A percentile compares a stretch with the other conserved stretches of the same genome.
These are phyloP conservation scores for Murraya koenigii DNA, from an alignment of 345 rosid genomes.

Conservation along the genomic window DNA sequence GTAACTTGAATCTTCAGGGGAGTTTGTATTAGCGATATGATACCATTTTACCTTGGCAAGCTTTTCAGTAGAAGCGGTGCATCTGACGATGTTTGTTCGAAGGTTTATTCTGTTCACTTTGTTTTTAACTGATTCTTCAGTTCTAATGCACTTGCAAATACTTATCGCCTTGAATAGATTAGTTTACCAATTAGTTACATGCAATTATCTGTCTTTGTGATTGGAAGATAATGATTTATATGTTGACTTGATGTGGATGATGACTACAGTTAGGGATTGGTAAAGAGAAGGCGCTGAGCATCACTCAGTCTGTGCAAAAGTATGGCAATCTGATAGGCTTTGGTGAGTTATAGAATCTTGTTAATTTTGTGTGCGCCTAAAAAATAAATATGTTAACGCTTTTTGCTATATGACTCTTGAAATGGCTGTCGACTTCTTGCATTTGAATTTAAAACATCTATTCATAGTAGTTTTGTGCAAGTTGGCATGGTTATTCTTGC, in stretches of 20 bases:
- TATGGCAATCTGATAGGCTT: slow-evolving; percentile 81
- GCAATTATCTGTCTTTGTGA: not conserved
- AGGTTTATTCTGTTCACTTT: slow-evolving; percentile 47
- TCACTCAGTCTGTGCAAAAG: slow-evolving; percentile 50
- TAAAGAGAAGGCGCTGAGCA: slow-evolving; percentile 59
- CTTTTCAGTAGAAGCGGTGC: slow-evolving; percentile 69
- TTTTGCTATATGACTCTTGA: not conserved
- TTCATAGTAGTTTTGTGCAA: not conserved
- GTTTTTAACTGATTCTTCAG: slow-evolving; percentile 11
- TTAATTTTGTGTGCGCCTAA: slow-evolving; percentile 5
- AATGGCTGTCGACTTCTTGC: not conserved
- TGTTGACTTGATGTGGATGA: slow-evolving; percentile 18
- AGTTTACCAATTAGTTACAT: not conserved
- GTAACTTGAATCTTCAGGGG: slow-evolving; percentile 50
- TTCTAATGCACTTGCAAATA: slow-evolving; percentile 3
- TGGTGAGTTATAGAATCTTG: slow-evolving; percentile 46
- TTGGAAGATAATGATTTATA: not conserved
- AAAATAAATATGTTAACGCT: not conserved
- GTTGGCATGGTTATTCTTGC: not conserved
- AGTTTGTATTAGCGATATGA: slow-evolving; percentile 89
- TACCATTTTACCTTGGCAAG: slow-evolving; percentile 90
- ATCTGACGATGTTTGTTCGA: slow-evolving; percentile 69
- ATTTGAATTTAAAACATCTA: not conserved
- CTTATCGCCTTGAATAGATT: not conserved
- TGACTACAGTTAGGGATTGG: slow-evolving; percentile 65